phyloP scores from a whole-genome alignment of 163 green algal genomes.

The Botryococcus braunii region DNA sequence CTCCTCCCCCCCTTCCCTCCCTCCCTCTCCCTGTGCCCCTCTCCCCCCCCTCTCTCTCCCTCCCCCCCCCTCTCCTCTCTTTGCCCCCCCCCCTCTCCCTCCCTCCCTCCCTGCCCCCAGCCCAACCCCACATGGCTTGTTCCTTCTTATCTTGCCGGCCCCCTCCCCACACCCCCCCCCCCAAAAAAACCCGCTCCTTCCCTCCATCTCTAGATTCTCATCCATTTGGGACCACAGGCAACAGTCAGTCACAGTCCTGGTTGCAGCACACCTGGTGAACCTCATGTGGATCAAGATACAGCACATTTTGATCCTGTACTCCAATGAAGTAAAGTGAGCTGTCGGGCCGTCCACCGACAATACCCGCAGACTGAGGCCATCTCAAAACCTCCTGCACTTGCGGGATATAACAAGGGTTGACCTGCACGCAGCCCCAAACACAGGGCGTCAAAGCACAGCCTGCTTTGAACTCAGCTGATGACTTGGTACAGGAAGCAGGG shows the following conservation, averaged over 20 bases:
- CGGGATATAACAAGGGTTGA: slow-evolving; percentile 69
- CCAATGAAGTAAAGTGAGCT: slow-evolving; percentile 84
- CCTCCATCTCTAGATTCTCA: background rate
- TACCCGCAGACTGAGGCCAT: slow-evolving; percentile 75
- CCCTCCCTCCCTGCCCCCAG: background rate
- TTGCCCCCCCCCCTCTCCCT: too few relatives aligned
- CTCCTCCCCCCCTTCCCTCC: too few relatives aligned
- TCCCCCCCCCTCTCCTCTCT: too few relatives aligned
- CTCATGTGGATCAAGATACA: slow-evolving; percentile 85
- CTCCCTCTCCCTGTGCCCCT: too few relatives aligned
- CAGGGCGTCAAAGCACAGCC: background rate
- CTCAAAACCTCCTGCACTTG: slow-evolving; percentile 71
- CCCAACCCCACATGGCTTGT: background rate
- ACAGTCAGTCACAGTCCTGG: background rate
- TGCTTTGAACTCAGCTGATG: too few relatives aligned
- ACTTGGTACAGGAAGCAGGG: too few relatives aligned
- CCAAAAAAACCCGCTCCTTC: background rate
- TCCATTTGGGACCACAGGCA: background rate
- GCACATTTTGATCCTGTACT: slow-evolving; percentile 45
- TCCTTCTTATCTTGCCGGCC: background rate
- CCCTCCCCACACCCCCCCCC: background rate
- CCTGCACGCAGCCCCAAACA: slow-evolving; percentile 21
- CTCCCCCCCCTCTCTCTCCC: too few relatives aligned
- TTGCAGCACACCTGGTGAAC: slow-evolving; percentile 42
- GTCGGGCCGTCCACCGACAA: slow-evolving; percentile 79